phyloP scores from a whole-genome alignment of 208 protist species.

The Tetramitus jugosus region DNA sequence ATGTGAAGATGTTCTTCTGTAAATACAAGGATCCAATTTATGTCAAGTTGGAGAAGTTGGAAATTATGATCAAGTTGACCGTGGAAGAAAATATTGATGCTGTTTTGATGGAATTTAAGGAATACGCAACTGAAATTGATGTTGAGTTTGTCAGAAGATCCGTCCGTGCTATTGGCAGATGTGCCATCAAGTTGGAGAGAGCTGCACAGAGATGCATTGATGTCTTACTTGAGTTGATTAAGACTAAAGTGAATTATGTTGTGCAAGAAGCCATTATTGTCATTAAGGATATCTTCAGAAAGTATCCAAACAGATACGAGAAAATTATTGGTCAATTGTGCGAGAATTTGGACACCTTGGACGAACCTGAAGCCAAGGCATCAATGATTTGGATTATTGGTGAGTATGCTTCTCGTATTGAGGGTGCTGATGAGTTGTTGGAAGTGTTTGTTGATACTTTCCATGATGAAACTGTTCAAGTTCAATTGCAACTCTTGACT shows the following conservation, averaged over 20 bases:
- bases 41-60: conserved; percentile 97
- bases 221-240: conserved; percentile 83
- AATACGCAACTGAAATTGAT: conserved; percentile 92
- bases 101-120: conserved; percentile 82
- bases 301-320: conserved; percentile 86
- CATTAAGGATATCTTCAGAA: conserved; percentile 90
- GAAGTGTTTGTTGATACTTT: conserved; percentile 90
- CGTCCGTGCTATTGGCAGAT: conserved; percentile 86
- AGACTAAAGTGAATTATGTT: conserved; percentile 87
- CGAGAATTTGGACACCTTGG: conserved; percentile 85
- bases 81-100: conserved; percentile 68
- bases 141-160: conserved; percentile 93
- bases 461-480: conserved; percentile 69
- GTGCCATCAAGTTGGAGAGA: conserved; percentile 93
- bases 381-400: conserved; percentile 98
- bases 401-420: conserved; percentile 91
- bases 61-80: conserved; percentile 88
- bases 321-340: conserved; percentile 80
- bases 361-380: conserved; percentile 87
- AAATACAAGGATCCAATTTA: conserved; percentile 98
- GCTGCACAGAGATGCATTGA: conserved; percentile 80
- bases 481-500: conserved; percentile 92
- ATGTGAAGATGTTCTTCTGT: conserved; percentile 90
- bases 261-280: conserved; percentile 94
- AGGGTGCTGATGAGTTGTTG: conserved; percentile 85